These are phyloP conservation scores for Cymodocea nodosa DNA, from an alignment of 116 monocot species.

Conservation along the genomic window DNA sequence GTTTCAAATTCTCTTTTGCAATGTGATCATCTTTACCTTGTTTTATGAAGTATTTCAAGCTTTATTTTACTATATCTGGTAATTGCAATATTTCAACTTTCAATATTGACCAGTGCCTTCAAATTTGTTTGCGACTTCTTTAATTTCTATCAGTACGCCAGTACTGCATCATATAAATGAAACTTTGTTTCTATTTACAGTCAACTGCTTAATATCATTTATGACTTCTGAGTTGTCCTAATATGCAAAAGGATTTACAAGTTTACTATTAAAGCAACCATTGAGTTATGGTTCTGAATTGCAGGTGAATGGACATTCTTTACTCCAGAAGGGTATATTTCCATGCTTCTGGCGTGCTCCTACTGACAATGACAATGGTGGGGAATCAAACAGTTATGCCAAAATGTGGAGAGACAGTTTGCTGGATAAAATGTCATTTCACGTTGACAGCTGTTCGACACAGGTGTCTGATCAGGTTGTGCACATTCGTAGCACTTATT, in stretches of 20 bases:
- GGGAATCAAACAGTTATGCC: constrained; percentile 43
- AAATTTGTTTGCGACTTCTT: no score
- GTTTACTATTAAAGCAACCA: background rate
- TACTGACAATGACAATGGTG: constrained; percentile 96
- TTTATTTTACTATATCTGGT: no score
- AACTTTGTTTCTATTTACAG: no score
- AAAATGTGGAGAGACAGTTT: constrained; percentile 49
- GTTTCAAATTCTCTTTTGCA: no score
- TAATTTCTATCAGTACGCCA: no score
- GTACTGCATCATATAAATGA: no score
- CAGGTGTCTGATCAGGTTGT: constrained; percentile 31
- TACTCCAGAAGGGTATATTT: constrained; percentile 41
- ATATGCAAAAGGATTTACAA: background rate
- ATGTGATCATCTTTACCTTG: no score
- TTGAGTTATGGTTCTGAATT: constrained; percentile 1
- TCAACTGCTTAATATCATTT: background rate
- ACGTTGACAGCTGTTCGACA: constrained; percentile 26
- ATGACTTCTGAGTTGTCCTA: background rate
- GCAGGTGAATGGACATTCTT: constrained; percentile 39
- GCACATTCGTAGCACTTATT: constrained; percentile 32
- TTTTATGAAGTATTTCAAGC: no score
- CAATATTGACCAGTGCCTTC: no score
- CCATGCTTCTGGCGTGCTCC: constrained; percentile 95
- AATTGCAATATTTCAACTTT: no score
- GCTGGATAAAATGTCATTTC: constrained; percentile 47